These are phyloP conservation scores for Skeletonema menzelii DNA, from an alignment of 108 stramenopile genomes.

Conservation along the genomic window DNA sequence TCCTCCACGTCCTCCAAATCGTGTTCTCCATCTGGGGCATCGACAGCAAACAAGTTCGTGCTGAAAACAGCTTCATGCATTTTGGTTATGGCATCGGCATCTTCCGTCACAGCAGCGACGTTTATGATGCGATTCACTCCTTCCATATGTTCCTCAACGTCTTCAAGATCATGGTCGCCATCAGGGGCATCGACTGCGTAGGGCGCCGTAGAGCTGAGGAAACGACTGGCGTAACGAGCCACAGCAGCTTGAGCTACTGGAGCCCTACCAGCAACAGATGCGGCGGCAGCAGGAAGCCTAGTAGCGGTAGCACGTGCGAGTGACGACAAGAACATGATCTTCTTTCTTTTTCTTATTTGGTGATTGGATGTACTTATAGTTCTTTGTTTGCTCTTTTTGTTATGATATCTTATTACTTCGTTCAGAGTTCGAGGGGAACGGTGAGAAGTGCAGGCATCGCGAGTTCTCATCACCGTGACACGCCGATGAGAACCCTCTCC, in stretches of 20 bases:
- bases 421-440: no score
- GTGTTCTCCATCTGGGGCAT: slow-evolving; percentile 44
- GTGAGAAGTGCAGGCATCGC: neutral
- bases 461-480: no score
- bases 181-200: slow-evolving; percentile 18
- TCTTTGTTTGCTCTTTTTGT: neutral
- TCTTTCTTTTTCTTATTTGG: neutral
- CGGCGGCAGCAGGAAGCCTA: neutral
- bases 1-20: slow-evolving; percentile 47
- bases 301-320: neutral
- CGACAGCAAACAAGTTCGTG: slow-evolving; percentile 31
- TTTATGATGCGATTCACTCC: slow-evolving; percentile 8
- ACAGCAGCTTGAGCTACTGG: slow-evolving; percentile 5
- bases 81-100: slow-evolving; percentile 19
- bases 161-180: slow-evolving; percentile 15
- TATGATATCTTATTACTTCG: no score
- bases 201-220: neutral
- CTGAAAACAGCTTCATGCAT: slow-evolving; percentile 34
- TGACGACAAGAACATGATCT: neutral
- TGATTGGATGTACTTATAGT: no score
- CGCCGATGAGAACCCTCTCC: no score
- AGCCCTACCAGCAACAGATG: neutral
- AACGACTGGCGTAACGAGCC: slow-evolving; percentile 3
- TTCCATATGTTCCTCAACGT: slow-evolving; percentile 3
- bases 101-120: slow-evolving; percentile 1